These are phyloP conservation scores for Didymella keratinophila DNA, from an alignment of 2,329 filamentous ascomycete species.

Conservation along the genomic window DNA sequence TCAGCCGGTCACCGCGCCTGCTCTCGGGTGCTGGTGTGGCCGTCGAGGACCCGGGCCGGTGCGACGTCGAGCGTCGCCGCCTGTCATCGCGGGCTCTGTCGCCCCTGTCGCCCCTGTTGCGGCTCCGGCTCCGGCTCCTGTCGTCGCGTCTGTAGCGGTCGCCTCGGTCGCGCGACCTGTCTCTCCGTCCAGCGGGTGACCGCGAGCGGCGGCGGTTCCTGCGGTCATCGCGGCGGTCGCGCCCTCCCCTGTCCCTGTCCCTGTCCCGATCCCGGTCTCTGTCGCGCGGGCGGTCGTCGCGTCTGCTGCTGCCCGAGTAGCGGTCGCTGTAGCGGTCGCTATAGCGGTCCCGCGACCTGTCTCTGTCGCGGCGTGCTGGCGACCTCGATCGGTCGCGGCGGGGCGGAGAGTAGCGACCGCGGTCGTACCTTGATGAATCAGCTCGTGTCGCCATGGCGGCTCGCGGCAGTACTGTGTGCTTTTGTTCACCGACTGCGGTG, in stretches of 20 bases:
- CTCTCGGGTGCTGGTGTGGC: slow-evolving; percentile 51
- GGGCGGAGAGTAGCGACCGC: slow-evolving; percentile 50
- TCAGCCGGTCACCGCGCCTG: slow-evolving; percentile 35
- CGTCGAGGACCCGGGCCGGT: slow-evolving; percentile 59
- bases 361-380: slow-evolving; percentile 50
- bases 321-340: slow-evolving; percentile 63
- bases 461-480: slow-evolving; percentile 36
- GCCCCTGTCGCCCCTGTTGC: slow-evolving; percentile 15
- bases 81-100: slow-evolving; percentile 22
- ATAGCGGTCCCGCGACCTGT: slow-evolving; percentile 32
- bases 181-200: slow-evolving; percentile 65
- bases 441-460: slow-evolving; percentile 64
- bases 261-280: slow-evolving; percentile 53
- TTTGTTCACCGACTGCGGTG: not conserved
- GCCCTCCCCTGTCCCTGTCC: slow-evolving; percentile 28
- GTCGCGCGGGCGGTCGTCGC: slow-evolving; percentile 60
- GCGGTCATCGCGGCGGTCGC: slow-evolving; percentile 25
- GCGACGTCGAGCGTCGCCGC: slow-evolving; percentile 64
- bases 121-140: slow-evolving; percentile 53
- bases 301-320: slow-evolving; percentile 42
- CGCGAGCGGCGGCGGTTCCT: slow-evolving; percentile 57
- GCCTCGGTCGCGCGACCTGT: slow-evolving; percentile 45
- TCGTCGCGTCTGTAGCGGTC: slow-evolving; percentile 48
- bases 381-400: slow-evolving; percentile 60
- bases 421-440: slow-evolving; percentile 71